Percentiles rank a stretch among this genome's conserved stretches.
These are phyloP conservation scores for Aspergillus pseudoviridinutans DNA, from an alignment of 2,329 filamentous ascomycete species.

Conservation along the genomic window DNA sequence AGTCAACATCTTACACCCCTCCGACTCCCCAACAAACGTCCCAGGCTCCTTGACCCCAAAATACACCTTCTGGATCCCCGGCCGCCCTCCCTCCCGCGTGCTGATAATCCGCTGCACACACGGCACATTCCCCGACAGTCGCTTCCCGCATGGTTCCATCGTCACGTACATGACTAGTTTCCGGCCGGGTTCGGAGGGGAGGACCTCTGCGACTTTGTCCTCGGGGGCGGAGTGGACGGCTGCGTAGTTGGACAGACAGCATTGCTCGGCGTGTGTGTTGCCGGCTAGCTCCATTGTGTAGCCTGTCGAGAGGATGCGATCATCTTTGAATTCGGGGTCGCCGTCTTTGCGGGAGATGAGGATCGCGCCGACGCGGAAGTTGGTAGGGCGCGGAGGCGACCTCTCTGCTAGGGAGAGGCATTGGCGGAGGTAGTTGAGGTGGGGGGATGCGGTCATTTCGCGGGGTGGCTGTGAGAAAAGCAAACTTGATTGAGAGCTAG, in stretches of 20 bases:
- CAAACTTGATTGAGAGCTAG: background rate
- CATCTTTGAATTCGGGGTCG: slow-evolving; percentile 23
- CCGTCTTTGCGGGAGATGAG: slow-evolving; percentile 51
- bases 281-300: slow-evolving; percentile 87
- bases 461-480: slow-evolving; percentile 4
- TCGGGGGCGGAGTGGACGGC: slow-evolving; percentile 31
- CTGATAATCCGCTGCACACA: slow-evolving; percentile 72
- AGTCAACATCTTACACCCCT: slow-evolving; percentile 66
- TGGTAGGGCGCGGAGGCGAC: slow-evolving; percentile 82
- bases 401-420: slow-evolving; percentile 72
- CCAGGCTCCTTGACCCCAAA: slow-evolving; percentile 85
- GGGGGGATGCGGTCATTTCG: slow-evolving; percentile 25
- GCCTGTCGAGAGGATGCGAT: slow-evolving; percentile 68
- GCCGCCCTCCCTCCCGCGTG: slow-evolving; percentile 45
- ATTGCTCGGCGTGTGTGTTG: slow-evolving; percentile 96
- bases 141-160: slow-evolving; percentile 59
- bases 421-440: slow-evolving; percentile 58
- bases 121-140: slow-evolving; percentile 44
- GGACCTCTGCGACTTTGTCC: slow-evolving; percentile 40
- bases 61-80: slow-evolving; percentile 71
- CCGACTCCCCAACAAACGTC: slow-evolving; percentile 81
- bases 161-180: slow-evolving; percentile 76
- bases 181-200: slow-evolving; percentile 35
- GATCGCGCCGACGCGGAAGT: slow-evolving; percentile 94
- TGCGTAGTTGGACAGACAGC: slow-evolving; percentile 69